Conservation (phyloP, 208 protist genomes). For the Naegleria lovaniensis region DNA sequence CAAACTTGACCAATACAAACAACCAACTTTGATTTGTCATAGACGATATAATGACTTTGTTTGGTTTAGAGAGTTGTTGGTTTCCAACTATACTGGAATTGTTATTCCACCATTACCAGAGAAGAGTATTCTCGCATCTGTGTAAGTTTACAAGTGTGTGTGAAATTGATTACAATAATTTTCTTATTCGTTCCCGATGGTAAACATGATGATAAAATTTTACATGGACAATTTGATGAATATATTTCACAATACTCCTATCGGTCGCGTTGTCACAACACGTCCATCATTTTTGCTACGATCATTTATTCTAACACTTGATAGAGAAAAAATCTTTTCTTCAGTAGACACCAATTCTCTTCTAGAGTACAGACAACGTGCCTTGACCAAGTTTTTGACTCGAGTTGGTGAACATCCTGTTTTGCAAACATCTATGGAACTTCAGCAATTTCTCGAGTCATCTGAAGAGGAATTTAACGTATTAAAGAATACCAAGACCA, state of each 20-base stretch:
- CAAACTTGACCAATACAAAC: conserved; percentile 27
- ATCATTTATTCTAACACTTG: too few species aligned
- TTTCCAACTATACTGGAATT: conserved; percentile 59
- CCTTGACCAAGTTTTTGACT: conserved; percentile 62
- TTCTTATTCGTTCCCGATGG: too few species aligned
- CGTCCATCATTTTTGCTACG: too few species aligned
- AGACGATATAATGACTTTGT: conserved; percentile 80
- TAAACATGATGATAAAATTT: too few species aligned
- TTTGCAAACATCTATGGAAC: conserved; percentile 49
- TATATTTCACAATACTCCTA: neutral
- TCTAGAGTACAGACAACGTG: conserved; percentile 65
- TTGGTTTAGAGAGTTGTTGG: conserved; percentile 60
- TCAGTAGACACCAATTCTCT: conserved; percentile 38
- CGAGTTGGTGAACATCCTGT: conserved; percentile 64
- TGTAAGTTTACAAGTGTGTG: conserved; percentile 38
- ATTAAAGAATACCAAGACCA: conserved; percentile 38
- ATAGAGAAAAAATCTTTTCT: conserved; percentile 35
- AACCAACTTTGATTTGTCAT: conserved; percentile 33
- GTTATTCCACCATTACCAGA: conserved; percentile 74
- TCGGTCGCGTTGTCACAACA: too few species aligned
- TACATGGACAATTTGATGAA: neutral
- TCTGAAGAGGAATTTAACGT: conserved; percentile 48
- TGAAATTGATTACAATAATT: conserved; percentile 37
- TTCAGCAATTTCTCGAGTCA: conserved; percentile 65
- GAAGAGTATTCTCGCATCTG: conserved; percentile 63